Conservation (phyloP, 192 early-diverging fungal species). For the Phycomyces blakesleeanus region DNA sequence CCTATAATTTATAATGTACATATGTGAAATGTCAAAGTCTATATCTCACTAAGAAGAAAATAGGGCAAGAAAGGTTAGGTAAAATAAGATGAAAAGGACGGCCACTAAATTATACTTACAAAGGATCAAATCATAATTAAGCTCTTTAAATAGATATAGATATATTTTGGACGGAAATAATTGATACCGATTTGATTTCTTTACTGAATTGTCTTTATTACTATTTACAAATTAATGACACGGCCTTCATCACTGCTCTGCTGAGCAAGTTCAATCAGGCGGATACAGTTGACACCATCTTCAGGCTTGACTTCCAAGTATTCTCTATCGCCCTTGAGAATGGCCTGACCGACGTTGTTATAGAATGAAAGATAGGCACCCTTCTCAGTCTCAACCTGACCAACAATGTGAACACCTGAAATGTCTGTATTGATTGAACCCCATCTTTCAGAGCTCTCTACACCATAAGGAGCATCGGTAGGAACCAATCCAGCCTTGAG, state of each 20-base stretch:
- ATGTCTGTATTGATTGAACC: constrained; percentile 52
- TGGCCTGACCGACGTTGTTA: constrained; percentile 58
- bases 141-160: too few relatives aligned
- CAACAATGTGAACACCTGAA: constrained; percentile 44
- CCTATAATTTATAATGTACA: too few relatives aligned
- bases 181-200: neutral
- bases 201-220: neutral
- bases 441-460: constrained; percentile 44
- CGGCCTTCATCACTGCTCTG: constrained; percentile 54
- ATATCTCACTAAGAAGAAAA: too few relatives aligned
- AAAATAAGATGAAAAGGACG: too few relatives aligned
- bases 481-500: constrained; percentile 62
- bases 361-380: constrained; percentile 64
- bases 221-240: constrained; percentile 42
- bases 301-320: constrained; percentile 57
- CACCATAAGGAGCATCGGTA: constrained; percentile 46
- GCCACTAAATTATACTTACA: too few relatives aligned
- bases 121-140: too few relatives aligned
- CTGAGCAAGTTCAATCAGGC: constrained; percentile 65
- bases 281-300: constrained; percentile 62
- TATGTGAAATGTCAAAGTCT: too few relatives aligned
- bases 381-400: constrained; percentile 51
- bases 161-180: too few relatives aligned
- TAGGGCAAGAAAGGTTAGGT: too few relatives aligned
- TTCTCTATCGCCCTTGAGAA: constrained; percentile 36